phyloP scores from a whole-genome alignment of 768 basidiomycete species.

The Trichaptum fuscoviolaceum region DNA sequence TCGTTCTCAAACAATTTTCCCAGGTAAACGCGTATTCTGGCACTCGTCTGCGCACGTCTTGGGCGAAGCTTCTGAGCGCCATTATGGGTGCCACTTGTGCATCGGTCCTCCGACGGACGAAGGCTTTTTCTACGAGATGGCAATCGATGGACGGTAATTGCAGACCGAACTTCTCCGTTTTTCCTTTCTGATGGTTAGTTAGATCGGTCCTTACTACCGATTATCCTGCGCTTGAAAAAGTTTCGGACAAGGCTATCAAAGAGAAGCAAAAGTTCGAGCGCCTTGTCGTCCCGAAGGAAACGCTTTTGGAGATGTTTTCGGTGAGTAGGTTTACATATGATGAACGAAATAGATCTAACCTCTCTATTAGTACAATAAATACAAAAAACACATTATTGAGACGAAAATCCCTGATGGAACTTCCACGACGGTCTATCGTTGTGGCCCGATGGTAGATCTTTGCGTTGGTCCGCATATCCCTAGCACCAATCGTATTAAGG shows the following conservation, averaged over 20 bases:
- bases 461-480: conserved; percentile 98
- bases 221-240: conserved; percentile 84
- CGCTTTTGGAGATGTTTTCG: conserved; percentile 92
- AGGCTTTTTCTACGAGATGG: conserved; percentile 99
- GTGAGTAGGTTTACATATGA: conserved; percentile 23
- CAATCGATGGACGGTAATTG: conserved; percentile 65
- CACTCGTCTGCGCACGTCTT: conserved; percentile 98
- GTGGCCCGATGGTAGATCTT: conserved; percentile 97
- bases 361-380: conserved; percentile 85
- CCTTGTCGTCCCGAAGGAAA: conserved; percentile 88
- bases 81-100: conserved; percentile 96
- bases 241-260: conserved; percentile 84
- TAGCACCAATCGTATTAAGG: conserved; percentile 96
- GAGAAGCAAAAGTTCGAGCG: conserved; percentile 98
- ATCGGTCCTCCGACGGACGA: conserved; percentile 96
- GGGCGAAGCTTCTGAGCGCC: conserved; percentile 92
- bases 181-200: background rate
- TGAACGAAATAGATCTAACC: background rate
- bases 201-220: conserved; percentile 78
- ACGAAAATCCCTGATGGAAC: conserved; percentile 94
- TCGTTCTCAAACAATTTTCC: conserved; percentile 2
- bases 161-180: background rate
- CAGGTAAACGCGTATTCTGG: conserved; percentile 98
- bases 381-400: conserved; percentile 94
- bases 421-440: conserved; percentile 96